Evolutionary conservation across 495 filamentous ascomycete genomes (phyloP), one percentile per base, ranked within the genome.

Genomic region (Penicillium subrubescens): DNA sequence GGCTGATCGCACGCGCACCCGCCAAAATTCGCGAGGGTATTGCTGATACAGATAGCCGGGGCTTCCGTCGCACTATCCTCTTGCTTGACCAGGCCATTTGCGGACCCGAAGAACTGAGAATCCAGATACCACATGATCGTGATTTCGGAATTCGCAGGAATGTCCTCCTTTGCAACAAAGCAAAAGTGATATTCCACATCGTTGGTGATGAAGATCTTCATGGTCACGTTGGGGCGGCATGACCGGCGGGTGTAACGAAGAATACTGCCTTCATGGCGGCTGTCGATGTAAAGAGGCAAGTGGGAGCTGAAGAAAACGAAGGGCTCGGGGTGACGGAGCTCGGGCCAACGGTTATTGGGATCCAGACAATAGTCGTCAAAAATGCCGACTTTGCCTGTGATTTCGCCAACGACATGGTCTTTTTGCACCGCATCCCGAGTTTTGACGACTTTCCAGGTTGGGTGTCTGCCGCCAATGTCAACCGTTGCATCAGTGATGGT

Each of bases 211-310:
- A 90, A 89, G 0, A 92, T 94, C 61, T 92, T 92, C 75, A 99
- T 82, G 8, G 78, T 79, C 25, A 93, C 82, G 69, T 97, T 99
- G 2, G 95, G 91, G 55, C 83, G 86, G 75, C 95, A 99, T 69
- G 95, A 97, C 54, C 94, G 86, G 39, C 95, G 86, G 21, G 93
- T 86, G 72, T 93, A 97, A 33, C 95, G 90, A 53, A 93, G 87
- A 17, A 86, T 80, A 17, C 90, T 96, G 15, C 94, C 95, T 79
- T 94, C 91, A 62, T 83, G 83, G 33, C 95, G 86, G 5, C 92
- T 92, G 74, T 99, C 95, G 64, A 99, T 93, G 78, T 93, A 97
- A 15, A 99, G 84, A 0, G 94, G 91, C 19, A 94, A 85, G 52
- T 85, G 82, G 7, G 89, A 89, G 69, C 92, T 91, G 75, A 95